These are phyloP conservation scores for Vaucheria bursata DNA, from an alignment of 352 stramenopile genomes.

Conservation along the genomic window DNA sequence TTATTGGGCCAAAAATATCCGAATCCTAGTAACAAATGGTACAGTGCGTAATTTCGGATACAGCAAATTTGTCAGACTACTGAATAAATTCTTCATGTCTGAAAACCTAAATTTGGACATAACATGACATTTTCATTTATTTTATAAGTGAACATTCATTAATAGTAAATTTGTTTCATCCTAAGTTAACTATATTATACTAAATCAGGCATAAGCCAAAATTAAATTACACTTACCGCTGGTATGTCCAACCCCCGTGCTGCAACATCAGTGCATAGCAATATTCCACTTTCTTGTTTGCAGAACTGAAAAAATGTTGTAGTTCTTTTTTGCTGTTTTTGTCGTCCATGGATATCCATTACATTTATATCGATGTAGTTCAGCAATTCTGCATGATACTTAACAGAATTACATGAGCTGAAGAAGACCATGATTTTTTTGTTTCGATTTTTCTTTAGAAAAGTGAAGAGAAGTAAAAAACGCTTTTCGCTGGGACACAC, in stretches of 20 bases:
- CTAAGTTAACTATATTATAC: no score
- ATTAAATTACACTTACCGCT: conserved; percentile 59
- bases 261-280: conserved; percentile 96
- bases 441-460: conserved; percentile 98
- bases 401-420: conserved; percentile 83
- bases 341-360: conserved; percentile 96
- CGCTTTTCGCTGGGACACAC: conserved; percentile 92
- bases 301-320: conserved; percentile 99
- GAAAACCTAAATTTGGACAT: no score
- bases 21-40: no score
- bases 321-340: conserved; percentile 98
- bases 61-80: no score
- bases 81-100: no score
- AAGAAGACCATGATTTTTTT: conserved; percentile 98
- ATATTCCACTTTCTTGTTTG: conserved; percentile 86
- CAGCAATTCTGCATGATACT: conserved; percentile 96
- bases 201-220: no score
- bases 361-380: conserved; percentile 99
- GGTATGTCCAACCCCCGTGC: conserved; percentile 90
- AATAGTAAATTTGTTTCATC: no score
- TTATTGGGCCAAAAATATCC: no score
- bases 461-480: conserved; percentile 97
- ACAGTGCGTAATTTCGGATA: no score
- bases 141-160: no score
- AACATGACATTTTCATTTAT: no score